Evolutionary conservation across 257 asterid genomes (phyloP).

Genomic region (Capsicum baccatum): DNA sequence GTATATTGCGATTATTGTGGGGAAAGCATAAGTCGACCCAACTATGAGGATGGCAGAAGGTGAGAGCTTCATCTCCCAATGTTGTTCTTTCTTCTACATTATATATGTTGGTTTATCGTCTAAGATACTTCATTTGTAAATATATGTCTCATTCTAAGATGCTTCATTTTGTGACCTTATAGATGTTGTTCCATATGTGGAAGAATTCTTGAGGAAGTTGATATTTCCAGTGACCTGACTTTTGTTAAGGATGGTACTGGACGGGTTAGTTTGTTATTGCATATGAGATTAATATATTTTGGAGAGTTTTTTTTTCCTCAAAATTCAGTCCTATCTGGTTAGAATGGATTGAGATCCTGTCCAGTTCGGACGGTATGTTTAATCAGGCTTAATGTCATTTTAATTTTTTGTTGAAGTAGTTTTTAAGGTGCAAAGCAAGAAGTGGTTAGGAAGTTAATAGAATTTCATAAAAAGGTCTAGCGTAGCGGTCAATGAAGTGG

Average conservation of each 20-base stretch:
- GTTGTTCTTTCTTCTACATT: conserved; percentile 7
- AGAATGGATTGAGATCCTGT: neutral
- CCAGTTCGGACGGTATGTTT: neutral
- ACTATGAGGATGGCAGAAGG: conserved; percentile 51
- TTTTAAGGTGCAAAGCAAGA: neutral
- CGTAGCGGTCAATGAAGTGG: neutral
- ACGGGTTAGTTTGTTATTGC: conserved; percentile 50
- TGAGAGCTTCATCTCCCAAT: conserved; percentile 36
- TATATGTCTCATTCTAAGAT: neutral
- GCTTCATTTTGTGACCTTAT: conserved; percentile 22
- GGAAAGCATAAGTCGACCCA: conserved; percentile 32
- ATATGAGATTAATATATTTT: neutral
- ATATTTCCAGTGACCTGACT: conserved; percentile 51
- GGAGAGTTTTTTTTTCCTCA: neutral
- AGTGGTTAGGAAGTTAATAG: neutral
- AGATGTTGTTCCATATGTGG: conserved; percentile 74
- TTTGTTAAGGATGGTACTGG: conserved; percentile 63
- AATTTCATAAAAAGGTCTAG: neutral
- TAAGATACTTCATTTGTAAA: conserved; percentile 25
- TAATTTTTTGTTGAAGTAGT: neutral
- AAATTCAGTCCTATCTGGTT: neutral
- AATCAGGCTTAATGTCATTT: neutral
- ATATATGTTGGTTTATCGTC: neutral
- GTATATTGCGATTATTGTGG: conserved; percentile 55
- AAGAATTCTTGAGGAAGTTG: conserved; percentile 62